Conservation (phyloP, 179 eudicot species). For the Patellifolia procumbens region DNA sequence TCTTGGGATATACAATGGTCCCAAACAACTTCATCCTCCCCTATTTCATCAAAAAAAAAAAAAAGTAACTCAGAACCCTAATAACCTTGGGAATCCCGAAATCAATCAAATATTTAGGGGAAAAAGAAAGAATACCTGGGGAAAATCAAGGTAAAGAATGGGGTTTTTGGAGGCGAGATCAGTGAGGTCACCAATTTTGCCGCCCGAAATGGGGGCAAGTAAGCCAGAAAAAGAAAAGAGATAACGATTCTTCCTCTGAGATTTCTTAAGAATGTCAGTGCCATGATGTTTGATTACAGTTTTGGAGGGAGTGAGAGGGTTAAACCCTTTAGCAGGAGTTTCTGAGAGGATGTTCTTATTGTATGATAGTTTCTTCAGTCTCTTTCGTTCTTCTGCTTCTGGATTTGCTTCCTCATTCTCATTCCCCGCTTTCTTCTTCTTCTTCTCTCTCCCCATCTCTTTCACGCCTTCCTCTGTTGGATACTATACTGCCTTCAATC, state of each 20-base stretch:
- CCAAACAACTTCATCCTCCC: conserved; percentile 94
- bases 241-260: conserved; percentile 75
- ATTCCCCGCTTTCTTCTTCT: conserved; percentile 28
- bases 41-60: conserved; percentile 33
- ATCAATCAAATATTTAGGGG: too few species aligned
- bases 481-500: too few species aligned
- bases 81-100: too few species aligned
- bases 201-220: conserved; percentile 71
- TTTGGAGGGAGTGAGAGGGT: conserved; percentile 58
- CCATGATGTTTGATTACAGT: conserved; percentile 74
- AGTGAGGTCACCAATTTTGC: conserved; percentile 83
- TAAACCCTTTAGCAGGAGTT: conserved; percentile 40
- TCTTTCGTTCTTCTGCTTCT: conserved; percentile 55
- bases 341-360: conserved; percentile 44
- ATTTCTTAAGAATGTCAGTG: conserved; percentile 68
- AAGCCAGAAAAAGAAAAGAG: conserved; percentile 84
- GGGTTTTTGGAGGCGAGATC: conserved; percentile 87
- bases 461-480: too few species aligned
- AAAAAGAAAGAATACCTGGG: conserved; percentile 65
- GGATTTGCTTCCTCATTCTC: conserved; percentile 42
- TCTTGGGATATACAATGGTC: conserved; percentile 85
- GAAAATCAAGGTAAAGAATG: conserved; percentile 71
- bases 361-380: conserved; percentile 58
- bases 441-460: conserved; percentile 38
- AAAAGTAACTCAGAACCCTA: too few species aligned